Evolutionary conservation across 768 basidiomycete species (phyloP), one percentile per base, ranked within the genome.

Genomic region (Termitomyces titanicus): DNA sequence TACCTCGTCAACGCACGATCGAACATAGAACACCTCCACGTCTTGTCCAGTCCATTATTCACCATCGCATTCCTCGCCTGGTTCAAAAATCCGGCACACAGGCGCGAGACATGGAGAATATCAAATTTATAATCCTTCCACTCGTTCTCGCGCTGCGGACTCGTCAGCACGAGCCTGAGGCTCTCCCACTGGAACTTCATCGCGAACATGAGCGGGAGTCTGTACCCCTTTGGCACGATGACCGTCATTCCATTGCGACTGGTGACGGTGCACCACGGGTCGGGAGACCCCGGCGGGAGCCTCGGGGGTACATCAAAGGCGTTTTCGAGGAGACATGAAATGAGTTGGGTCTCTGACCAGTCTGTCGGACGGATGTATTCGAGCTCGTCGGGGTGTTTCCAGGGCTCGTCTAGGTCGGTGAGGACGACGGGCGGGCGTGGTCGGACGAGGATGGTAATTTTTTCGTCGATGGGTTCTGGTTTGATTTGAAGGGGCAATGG

Each of bases 111-210:
- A 63, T 79, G 74, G 18, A 79, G 47, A 44, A 79, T 74, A 54
- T 78, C 75, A 53, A 70, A 76, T 44, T 70, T 73, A 54, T 71
- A 72, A 29, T 70, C 65, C 0, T 68, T 64, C 78, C 78, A 79
- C 54, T 79, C 78, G 35, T 61, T 60, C 22, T 67, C 61, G 3
- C 69, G 65, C 22, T 66, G 61, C 24, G 54, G 54, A 5, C 73
- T 70, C 6, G 70, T 72, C 48, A 77, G 56, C 11, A 78, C 74
- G 27, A 79, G 69, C 52, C 69, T 59, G 3, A 78, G 58, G 12
- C 69, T 71, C 55, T 73, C 72, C 76, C 76, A 79, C 50, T 70
- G 70, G 54, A 75, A 78, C 51, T 73, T 73, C 35, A 74, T 74
- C 20, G 74, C 68, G 62, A 77, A 79, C 68, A 79, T 70, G 17